These are phyloP conservation scores for Hypoxylon lenormandii DNA, from an alignment of 495 filamentous ascomycete species.

Conservation along the genomic window DNA sequence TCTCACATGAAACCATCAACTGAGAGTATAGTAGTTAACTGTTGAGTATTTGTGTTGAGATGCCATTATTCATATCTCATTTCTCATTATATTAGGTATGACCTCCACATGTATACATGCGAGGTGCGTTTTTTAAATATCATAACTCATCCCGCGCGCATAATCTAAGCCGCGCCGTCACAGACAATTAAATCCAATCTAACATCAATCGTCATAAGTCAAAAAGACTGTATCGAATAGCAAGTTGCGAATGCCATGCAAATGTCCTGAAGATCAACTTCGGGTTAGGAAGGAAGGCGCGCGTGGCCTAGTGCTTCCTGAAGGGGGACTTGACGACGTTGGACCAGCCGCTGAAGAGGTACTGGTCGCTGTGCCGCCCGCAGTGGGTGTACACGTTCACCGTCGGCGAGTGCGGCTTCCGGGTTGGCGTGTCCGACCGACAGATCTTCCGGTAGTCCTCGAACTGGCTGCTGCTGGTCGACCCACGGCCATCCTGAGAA, in stretches of 20 bases:
- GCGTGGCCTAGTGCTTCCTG: constrained; percentile 43
- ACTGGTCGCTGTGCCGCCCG: constrained; percentile 52
- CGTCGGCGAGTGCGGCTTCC: constrained; percentile 45
- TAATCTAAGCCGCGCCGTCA: constrained; percentile 8
- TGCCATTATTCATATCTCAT: constrained; percentile 22
- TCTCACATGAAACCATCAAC: not conserved
- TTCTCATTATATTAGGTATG: constrained; percentile 32
- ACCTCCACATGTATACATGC: not conserved
- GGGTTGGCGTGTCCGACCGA: constrained; percentile 12
- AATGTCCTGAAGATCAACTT: not conserved
- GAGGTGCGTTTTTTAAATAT: not conserved
- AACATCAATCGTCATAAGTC: not conserved
- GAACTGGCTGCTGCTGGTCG: constrained; percentile 11
- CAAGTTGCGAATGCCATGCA: not conserved
- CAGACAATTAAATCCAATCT: constrained; percentile 34
- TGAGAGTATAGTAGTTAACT: not conserved
- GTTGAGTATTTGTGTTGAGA: not conserved
- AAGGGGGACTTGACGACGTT: constrained; percentile 36
- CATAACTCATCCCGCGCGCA: constrained; percentile 18
- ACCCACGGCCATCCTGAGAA: constrained; percentile 15
- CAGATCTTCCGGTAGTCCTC: constrained; percentile 23
- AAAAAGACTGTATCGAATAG: constrained; percentile 29
- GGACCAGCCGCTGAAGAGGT: constrained; percentile 49
- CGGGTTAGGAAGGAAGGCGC: not conserved
- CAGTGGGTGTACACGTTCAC: constrained; percentile 54